phyloP scores from a whole-genome alignment of 2,329 filamentous ascomycete species.

The Lasiodiplodia hormozganensis region DNA sequence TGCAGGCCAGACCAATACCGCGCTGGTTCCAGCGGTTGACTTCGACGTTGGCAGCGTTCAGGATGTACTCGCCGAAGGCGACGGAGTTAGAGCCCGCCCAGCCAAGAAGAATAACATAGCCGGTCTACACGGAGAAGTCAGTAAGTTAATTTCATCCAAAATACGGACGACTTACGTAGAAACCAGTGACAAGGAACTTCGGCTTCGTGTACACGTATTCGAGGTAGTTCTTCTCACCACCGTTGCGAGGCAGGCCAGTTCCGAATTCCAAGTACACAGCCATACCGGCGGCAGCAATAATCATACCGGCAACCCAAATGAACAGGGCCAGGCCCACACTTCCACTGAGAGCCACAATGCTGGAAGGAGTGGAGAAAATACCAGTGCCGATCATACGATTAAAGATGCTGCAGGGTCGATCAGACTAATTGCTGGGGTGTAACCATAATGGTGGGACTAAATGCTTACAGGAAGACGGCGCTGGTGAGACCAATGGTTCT shows the following conservation, averaged over 20 bases:
- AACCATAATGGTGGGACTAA: neutral
- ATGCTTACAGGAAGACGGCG: slow-evolving; percentile 29
- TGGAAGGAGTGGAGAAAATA: slow-evolving; percentile 69
- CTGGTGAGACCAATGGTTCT: slow-evolving; percentile 28
- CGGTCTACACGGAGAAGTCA: slow-evolving; percentile 37
- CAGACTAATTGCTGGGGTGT: slow-evolving; percentile 5
- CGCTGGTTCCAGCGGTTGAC: slow-evolving; percentile 72
- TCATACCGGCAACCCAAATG: slow-evolving; percentile 68
- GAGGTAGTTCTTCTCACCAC: slow-evolving; percentile 72
- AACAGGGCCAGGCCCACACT: slow-evolving; percentile 68
- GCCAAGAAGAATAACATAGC: slow-evolving; percentile 66
- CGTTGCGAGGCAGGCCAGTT: slow-evolving; percentile 68
- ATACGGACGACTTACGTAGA: slow-evolving; percentile 51
- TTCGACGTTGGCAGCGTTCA: slow-evolving; percentile 68
- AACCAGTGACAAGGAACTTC: slow-evolving; percentile 63
- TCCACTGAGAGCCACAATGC: slow-evolving; percentile 64
- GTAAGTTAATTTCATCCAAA: slow-evolving; percentile 34
- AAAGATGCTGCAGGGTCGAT: slow-evolving; percentile 54
- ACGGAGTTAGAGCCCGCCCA: slow-evolving; percentile 73
- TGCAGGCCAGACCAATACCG: slow-evolving; percentile 69
- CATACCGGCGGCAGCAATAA: slow-evolving; percentile 68
- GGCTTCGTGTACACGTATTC: slow-evolving; percentile 69
- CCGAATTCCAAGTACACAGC: slow-evolving; percentile 72
- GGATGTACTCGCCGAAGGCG: slow-evolving; percentile 74
- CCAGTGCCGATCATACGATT: slow-evolving; percentile 72